phyloP scores from a whole-genome alignment of 768 basidiomycete species.

The Russula dissimulans region DNA sequence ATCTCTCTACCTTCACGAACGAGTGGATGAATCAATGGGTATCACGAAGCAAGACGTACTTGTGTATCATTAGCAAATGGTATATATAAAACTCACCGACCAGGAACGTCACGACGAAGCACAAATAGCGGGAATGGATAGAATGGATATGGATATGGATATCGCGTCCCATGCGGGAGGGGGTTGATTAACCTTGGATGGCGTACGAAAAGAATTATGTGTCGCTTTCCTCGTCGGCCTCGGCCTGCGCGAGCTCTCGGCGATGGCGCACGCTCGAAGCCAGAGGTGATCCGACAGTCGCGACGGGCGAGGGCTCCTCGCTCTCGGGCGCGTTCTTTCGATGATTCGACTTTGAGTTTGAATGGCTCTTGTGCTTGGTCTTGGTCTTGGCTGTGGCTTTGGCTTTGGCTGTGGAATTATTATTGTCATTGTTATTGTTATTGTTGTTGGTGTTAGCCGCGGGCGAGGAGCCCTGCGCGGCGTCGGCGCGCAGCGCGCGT shows the following conservation, averaged over 20 bases:
- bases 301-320: constrained; percentile 27
- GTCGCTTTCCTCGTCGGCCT: constrained; percentile 1
- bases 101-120: neutral
- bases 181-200: neutral
- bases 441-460: neutral
- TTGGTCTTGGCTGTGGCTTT: constrained; percentile 9
- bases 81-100: constrained; percentile 7
- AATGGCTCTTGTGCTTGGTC: constrained; percentile 33
- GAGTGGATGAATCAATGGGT: neutral
- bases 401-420: too few relatives aligned
- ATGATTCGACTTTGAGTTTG: constrained; percentile 9
- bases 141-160: neutral
- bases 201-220: neutral
- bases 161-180: neutral
- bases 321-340: constrained; percentile 41
- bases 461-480: constrained; percentile 14
- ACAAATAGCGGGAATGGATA: neutral
- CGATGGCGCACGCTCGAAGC: neutral
- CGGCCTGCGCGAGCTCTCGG: constrained; percentile 10
- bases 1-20: constrained; percentile 2
- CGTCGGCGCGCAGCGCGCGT: constrained; percentile 36
- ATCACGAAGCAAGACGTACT: constrained; percentile 8
- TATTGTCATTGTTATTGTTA: too few relatives aligned
- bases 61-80: constrained; percentile 16
- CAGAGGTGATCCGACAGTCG: neutral